Percentiles rank a stretch among this genome's conserved stretches.
Evolutionary conservation across 805 yeast species (phyloP).

Genomic region (Spathaspora sp.): DNA sequence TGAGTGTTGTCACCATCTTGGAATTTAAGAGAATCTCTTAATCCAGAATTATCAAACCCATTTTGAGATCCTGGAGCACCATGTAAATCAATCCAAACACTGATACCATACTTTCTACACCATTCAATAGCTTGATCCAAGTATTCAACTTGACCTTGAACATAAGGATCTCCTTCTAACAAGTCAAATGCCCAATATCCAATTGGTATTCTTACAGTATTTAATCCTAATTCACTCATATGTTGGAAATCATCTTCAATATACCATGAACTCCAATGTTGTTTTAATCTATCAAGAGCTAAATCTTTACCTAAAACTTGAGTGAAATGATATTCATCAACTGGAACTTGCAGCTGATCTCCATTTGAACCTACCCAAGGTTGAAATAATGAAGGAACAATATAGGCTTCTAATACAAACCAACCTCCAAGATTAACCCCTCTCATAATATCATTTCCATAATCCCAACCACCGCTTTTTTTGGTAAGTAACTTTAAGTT

Average conservation of each 20-base stretch:
- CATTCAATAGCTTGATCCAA: slow-evolving; percentile 75
- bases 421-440: slow-evolving; percentile 91
- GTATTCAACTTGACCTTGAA: slow-evolving; percentile 72
- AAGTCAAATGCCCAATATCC: slow-evolving; percentile 89
- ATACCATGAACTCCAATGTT: slow-evolving; percentile 80
- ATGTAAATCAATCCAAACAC: slow-evolving; percentile 89
- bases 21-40: slow-evolving; percentile 61
- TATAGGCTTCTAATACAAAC: slow-evolving; percentile 84
- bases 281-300: slow-evolving; percentile 47
- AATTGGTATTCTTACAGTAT: slow-evolving; percentile 84
- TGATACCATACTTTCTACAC: slow-evolving; percentile 59
- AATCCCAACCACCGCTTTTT: slow-evolving; percentile 26
- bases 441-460: slow-evolving; percentile 33
- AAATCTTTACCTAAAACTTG: slow-evolving; percentile 56
- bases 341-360: slow-evolving; percentile 48
- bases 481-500: slow-evolving; percentile 11
- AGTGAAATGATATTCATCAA: slow-evolving; percentile 77
- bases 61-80: slow-evolving; percentile 98
- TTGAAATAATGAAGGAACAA: slow-evolving; percentile 73
- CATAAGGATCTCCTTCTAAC: slow-evolving; percentile 74
- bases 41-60: slow-evolving; percentile 93
- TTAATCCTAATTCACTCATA: slow-evolving; percentile 64
- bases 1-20: slow-evolving; percentile 50
- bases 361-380: slow-evolving; percentile 38
- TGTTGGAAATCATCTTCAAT: slow-evolving; percentile 66